These are phyloP conservation scores for Stygiomarasmius scandens DNA, from an alignment of 1,284 basidiomycete species.

Conservation along the genomic window DNA sequence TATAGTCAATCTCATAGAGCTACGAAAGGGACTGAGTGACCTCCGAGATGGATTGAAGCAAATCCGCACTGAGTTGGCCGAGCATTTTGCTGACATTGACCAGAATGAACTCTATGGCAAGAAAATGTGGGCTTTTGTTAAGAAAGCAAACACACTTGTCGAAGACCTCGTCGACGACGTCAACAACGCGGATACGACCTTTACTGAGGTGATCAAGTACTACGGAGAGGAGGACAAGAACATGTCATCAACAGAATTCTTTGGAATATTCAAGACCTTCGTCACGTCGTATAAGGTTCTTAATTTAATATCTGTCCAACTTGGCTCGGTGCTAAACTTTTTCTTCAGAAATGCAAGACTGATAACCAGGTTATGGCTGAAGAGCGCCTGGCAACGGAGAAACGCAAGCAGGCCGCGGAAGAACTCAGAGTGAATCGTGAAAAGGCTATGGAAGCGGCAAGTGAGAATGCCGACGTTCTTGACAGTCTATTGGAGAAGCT, in stretches of 20 bases:
- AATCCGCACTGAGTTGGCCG: slow-evolving; percentile 78
- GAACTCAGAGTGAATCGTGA: slow-evolving; percentile 60
- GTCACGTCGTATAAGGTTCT: slow-evolving; percentile 87
- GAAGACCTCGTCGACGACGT: slow-evolving; percentile 86
- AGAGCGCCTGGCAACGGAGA: slow-evolving; percentile 64
- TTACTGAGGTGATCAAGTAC: slow-evolving; percentile 82
- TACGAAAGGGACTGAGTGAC: slow-evolving; percentile 71
- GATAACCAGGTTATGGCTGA: slow-evolving; percentile 76
- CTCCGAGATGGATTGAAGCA: slow-evolving; percentile 79
- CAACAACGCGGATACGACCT: slow-evolving; percentile 78
- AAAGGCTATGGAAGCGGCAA: slow-evolving; percentile 49
- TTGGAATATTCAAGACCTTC: slow-evolving; percentile 94
- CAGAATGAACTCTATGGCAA: slow-evolving; percentile 78
- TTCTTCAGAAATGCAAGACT: slow-evolving; percentile 81
- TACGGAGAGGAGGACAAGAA: slow-evolving; percentile 91
- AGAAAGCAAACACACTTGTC: slow-evolving; percentile 72
- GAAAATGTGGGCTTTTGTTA: slow-evolving; percentile 89
- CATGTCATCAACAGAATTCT: slow-evolving; percentile 85
- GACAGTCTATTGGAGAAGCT: slow-evolving; percentile 78
- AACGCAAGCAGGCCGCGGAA: slow-evolving; percentile 66
- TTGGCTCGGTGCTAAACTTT: slow-evolving; percentile 1
- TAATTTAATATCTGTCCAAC: slow-evolving; percentile 7
- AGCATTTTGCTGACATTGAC: slow-evolving; percentile 76
- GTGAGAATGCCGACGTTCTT: slow-evolving; percentile 56
- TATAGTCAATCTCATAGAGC: slow-evolving; percentile 76